Percentiles rank a stretch among this genome's conserved stretches.
Conservation (phyloP, 2,329 filamentous ascomycete genomes). For the Corynespora cassiicola region DNA sequence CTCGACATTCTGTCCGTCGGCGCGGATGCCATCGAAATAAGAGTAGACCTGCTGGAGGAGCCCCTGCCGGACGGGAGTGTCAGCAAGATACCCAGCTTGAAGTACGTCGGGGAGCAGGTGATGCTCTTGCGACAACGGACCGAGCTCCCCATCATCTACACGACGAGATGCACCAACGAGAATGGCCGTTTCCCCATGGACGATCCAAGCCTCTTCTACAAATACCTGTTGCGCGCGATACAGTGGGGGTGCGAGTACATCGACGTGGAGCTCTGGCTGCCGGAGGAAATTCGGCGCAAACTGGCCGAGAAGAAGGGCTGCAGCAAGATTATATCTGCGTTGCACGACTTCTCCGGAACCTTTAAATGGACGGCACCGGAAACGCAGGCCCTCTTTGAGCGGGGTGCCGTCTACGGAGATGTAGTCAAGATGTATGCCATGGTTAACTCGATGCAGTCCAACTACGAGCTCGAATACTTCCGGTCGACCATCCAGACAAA, state of each 20-base stretch:
- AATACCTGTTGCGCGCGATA: constrained; percentile 82
- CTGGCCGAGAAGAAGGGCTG: constrained; percentile 75
- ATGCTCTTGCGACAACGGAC: constrained; percentile 84
- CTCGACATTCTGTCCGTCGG: constrained; percentile 87
- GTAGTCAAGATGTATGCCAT: constrained; percentile 92
- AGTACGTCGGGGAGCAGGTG: constrained; percentile 85
- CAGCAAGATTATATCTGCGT: constrained; percentile 89
- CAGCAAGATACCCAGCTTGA: constrained; percentile 74
- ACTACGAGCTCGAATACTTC: constrained; percentile 91
- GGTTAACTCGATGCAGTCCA: constrained; percentile 81
- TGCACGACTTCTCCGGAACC: constrained; percentile 84
- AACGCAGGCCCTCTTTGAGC: constrained; percentile 74
- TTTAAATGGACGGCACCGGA: constrained; percentile 83
- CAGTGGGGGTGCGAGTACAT: constrained; percentile 92
- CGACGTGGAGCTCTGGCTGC: constrained; percentile 87
- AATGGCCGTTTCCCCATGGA: constrained; percentile 88
- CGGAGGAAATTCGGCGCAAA: constrained; percentile 73
- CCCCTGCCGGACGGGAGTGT: constrained; percentile 67
- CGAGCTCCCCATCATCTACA: constrained; percentile 89
- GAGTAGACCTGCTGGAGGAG: constrained; percentile 82
- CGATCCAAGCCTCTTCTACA: constrained; percentile 74
- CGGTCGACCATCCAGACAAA: constrained; percentile 75
- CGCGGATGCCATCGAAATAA: constrained; percentile 82
- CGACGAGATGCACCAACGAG: constrained; percentile 79
- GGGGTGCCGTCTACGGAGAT: constrained; percentile 77